These are phyloP conservation scores for Sarcomyxa edulis DNA, from an alignment of 768 basidiomycete species.

Conservation along the genomic window DNA sequence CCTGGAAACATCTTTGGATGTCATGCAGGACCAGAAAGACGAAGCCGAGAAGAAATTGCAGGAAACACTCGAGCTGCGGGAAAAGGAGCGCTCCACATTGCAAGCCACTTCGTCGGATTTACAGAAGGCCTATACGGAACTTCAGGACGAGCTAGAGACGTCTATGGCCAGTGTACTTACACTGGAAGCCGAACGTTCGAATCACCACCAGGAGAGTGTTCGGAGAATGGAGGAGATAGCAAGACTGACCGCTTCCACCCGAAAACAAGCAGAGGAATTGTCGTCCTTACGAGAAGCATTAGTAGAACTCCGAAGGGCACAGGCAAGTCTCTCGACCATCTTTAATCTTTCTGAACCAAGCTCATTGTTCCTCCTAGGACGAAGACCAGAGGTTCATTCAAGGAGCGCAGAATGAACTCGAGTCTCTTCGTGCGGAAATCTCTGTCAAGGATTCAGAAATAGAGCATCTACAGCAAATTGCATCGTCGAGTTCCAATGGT, in stretches of 20 bases:
- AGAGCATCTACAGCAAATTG: constrained; percentile 46
- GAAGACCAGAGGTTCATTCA: constrained; percentile 63
- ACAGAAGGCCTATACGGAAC: constrained; percentile 53
- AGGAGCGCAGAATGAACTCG: constrained; percentile 65
- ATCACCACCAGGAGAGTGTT: constrained; percentile 49
- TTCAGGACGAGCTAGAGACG: constrained; percentile 58
- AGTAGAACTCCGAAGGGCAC: constrained; percentile 34
- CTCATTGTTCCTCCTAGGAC: constrained; percentile 27
- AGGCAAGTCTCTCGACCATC: constrained; percentile 27
- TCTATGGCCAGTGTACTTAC: constrained; percentile 47
- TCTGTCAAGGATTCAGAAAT: constrained; percentile 62
- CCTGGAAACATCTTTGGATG: constrained; percentile 55
- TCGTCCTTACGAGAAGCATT: constrained; percentile 46
- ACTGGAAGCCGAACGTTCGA: constrained; percentile 62
- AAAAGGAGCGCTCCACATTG: constrained; percentile 46
- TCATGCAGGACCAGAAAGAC: constrained; percentile 46
- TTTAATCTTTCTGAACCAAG: constrained; percentile 1
- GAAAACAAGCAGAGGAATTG: constrained; percentile 50
- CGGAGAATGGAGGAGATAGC: constrained; percentile 56
- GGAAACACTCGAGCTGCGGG: constrained; percentile 37
- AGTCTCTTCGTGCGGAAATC: constrained; percentile 61
- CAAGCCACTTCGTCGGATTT: constrained; percentile 52
- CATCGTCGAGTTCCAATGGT: constrained; percentile 21
- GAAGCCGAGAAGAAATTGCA: constrained; percentile 38
- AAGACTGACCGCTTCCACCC: constrained; percentile 37